Evolutionary conservation across 371 early-diverging fungal species (phyloP).

Genomic region (Syncephalastrum sp.): DNA sequence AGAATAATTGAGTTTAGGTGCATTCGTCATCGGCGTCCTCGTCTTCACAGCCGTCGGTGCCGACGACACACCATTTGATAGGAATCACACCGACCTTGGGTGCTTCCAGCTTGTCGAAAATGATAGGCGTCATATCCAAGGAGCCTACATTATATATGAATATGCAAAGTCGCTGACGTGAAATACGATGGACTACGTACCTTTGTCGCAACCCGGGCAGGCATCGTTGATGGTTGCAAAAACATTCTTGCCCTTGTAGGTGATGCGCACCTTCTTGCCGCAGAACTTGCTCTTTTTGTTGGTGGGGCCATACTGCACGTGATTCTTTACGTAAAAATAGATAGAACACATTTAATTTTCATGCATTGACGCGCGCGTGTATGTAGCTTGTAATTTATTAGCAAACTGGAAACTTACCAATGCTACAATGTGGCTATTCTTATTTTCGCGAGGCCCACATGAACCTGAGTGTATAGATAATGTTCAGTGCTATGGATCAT

Average conservation of each 20-base stretch:
- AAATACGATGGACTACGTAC: conserved; percentile 14
- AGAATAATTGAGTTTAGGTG: no score
- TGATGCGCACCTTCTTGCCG: conserved; percentile 37
- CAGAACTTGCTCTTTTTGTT: conserved; percentile 38
- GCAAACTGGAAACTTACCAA: conserved; percentile 18
- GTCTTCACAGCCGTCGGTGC: conserved; percentile 17
- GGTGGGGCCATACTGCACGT: conserved; percentile 34
- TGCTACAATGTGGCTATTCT: conserved; percentile 32
- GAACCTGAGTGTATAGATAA: conserved; percentile 6
- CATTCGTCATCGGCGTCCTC: background rate
- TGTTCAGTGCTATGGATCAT: background rate
- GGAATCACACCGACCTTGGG: conserved; percentile 47
- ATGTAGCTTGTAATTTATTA: background rate
- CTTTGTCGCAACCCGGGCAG: conserved; percentile 35
- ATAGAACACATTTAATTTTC: background rate
- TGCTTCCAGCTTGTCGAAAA: conserved; percentile 53
- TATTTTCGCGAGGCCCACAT: conserved; percentile 11
- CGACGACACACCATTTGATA: conserved; percentile 54
- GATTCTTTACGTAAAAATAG: conserved; percentile 20
- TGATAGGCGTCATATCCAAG: conserved; percentile 62
- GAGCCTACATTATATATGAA: conserved; percentile 16
- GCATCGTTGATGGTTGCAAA: conserved; percentile 39
- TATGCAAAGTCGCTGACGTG: background rate
- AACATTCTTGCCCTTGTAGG: conserved; percentile 18
- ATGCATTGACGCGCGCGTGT: background rate